These are phyloP conservation scores for Cercophora scortea DNA, from an alignment of 495 filamentous ascomycete species.

Conservation along the genomic window DNA sequence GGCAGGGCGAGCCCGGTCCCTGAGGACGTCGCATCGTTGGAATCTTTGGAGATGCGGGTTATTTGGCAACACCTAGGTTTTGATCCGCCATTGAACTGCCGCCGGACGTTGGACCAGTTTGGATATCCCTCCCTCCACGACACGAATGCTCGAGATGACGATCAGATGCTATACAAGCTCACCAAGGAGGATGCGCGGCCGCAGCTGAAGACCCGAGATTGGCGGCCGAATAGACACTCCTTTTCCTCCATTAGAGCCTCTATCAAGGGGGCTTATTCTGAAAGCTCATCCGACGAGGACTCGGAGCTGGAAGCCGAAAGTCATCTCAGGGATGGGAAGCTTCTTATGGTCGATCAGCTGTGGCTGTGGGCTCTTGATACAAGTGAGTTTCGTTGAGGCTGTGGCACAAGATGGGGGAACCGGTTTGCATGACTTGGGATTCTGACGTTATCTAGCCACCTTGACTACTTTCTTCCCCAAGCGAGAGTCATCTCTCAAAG, in stretches of 20 bases:
- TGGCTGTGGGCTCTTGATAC: slow-evolving; percentile 61
- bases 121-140: slow-evolving; percentile 57
- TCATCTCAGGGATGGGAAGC: slow-evolving; percentile 48
- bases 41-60: slow-evolving; percentile 50
- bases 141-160: slow-evolving; percentile 54
- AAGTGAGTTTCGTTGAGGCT: slow-evolving; percentile 24
- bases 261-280: slow-evolving; percentile 1
- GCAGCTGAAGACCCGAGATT: background rate
- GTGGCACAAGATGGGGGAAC: too few species aligned
- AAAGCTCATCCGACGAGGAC: slow-evolving; percentile 8
- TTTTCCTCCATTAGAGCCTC: background rate
- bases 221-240: background rate
- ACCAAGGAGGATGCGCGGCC: slow-evolving; percentile 35
- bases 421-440: background rate
- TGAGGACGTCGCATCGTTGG: slow-evolving; percentile 38
- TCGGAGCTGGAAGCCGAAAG: slow-evolving; percentile 23
- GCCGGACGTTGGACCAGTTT: slow-evolving; percentile 59
- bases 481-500: slow-evolving; percentile 36
- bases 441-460: slow-evolving; percentile 22
- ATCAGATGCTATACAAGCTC: slow-evolving; percentile 65
- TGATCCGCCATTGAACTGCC: slow-evolving; percentile 56
- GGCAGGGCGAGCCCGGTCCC: slow-evolving; percentile 53
- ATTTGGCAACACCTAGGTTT: slow-evolving; percentile 60
- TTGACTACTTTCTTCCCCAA: slow-evolving; percentile 53
- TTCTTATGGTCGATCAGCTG: slow-evolving; percentile 64